Percentiles rank a stretch among this genome's conserved stretches.
These are phyloP conservation scores for Quercus parvula DNA, from an alignment of 306 rosid species.

Conservation along the genomic window DNA sequence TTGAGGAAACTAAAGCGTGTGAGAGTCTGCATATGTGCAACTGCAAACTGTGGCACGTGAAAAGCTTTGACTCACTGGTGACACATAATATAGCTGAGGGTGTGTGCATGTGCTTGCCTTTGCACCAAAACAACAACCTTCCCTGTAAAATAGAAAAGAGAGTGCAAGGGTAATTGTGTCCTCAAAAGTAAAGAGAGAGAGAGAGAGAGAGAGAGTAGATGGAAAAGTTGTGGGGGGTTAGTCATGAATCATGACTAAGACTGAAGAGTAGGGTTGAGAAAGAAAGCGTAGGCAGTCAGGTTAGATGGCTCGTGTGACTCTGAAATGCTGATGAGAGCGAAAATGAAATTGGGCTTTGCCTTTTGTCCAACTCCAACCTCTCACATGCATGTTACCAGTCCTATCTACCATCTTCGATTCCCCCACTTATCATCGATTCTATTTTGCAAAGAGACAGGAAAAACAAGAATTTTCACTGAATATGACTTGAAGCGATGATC, in stretches of 20 bases:
- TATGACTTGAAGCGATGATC: no score
- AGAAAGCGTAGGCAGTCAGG: background rate
- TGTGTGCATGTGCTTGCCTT: constrained; percentile 12
- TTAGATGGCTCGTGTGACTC: constrained; percentile 34
- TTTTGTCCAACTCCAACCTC: background rate
- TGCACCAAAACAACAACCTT: constrained; percentile 4
- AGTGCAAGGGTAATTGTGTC: background rate
- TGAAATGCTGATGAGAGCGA: constrained; percentile 22
- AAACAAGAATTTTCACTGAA: no score
- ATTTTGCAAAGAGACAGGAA: background rate
- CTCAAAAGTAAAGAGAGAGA: background rate
- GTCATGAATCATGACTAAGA: background rate
- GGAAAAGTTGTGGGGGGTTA: background rate
- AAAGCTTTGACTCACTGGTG: constrained; percentile 29
- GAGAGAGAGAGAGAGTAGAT: background rate
- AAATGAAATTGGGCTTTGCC: background rate
- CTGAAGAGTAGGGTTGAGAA: background rate
- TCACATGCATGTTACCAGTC: background rate
- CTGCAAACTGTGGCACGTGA: constrained; percentile 18
- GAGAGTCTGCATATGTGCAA: background rate
- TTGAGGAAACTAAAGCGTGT: background rate
- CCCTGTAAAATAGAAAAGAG: no score
- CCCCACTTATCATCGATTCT: background rate
- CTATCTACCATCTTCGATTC: background rate
- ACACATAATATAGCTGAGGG: background rate